These are phyloP conservation scores for Penicillium desertorum DNA, from an alignment of 495 filamentous ascomycete genomes.

Conservation along the genomic window DNA sequence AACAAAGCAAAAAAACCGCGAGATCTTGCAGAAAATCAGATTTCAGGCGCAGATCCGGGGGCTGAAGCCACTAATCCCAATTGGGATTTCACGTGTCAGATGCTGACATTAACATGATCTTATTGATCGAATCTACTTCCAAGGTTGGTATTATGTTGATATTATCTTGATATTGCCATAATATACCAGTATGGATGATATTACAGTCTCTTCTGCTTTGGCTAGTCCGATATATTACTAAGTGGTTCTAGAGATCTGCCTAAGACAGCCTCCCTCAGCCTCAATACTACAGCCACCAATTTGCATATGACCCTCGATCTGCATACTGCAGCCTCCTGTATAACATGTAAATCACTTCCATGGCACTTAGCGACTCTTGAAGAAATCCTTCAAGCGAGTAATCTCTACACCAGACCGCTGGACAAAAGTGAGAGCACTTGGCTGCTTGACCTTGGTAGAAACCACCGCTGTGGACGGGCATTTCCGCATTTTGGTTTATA, in stretches of 20 bases:
- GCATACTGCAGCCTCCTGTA: neutral
- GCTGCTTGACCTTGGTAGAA: conserved; percentile 49
- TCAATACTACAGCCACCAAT: neutral
- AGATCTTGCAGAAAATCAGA: conserved; percentile 21
- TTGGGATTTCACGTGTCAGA: conserved; percentile 25
- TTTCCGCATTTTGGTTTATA: neutral
- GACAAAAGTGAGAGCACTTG: conserved; percentile 57
- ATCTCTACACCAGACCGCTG: conserved; percentile 57
- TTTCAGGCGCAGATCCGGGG: conserved; percentile 34
- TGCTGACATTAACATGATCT: conserved; percentile 17
- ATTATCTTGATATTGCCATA: conserved; percentile 5
- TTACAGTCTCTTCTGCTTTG: neutral
- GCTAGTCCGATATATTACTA: neutral
- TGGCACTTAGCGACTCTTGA: conserved; percentile 32
- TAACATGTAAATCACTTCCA: neutral
- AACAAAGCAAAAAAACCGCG: conserved; percentile 5
- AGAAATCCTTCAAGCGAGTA: conserved; percentile 51
- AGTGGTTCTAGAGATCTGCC: neutral
- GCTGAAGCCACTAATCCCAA: conserved; percentile 20
- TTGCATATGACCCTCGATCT: neutral
- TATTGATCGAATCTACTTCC: conserved; percentile 6
- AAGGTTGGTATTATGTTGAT: too few relatives aligned
- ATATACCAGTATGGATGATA: neutral
- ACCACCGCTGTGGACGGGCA: neutral
- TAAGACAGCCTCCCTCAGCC: neutral